Evolutionary conservation across 352 stramenopile species (phyloP).

Genomic region (Globisporangium emineosum): DNA sequence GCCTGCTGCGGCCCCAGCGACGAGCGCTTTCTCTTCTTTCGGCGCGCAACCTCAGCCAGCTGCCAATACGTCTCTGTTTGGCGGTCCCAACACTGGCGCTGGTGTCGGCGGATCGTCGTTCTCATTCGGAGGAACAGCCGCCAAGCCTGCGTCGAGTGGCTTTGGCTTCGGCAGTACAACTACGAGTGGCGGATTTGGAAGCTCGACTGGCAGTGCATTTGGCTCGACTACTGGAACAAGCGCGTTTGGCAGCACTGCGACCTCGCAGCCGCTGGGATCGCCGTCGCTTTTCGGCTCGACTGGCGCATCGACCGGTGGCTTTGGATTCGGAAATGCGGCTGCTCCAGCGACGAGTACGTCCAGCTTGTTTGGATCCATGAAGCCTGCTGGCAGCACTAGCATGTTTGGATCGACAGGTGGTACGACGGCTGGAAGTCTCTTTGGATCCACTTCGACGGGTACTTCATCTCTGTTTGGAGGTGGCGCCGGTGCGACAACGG

Average conservation of each 20-base stretch:
- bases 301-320: conserved; percentile 29
- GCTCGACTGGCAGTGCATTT: conserved; percentile 29
- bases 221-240: conserved; percentile 28
- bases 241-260: conserved; percentile 30
- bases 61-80: conserved; percentile 40
- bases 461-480: conserved; percentile 42
- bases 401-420: conserved; percentile 37
- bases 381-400: conserved; percentile 26
- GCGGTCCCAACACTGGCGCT: conserved; percentile 26
- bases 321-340: conserved; percentile 37
- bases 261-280: conserved; percentile 31
- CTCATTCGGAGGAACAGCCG: conserved; percentile 31
- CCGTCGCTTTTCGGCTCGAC: conserved; percentile 43
- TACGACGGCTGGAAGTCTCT: conserved; percentile 27
- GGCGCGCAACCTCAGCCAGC: conserved; percentile 29
- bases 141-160: conserved; percentile 32
- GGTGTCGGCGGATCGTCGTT: conserved; percentile 31
- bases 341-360: conserved; percentile 23
- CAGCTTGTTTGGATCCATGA: conserved; percentile 41
- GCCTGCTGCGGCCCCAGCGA: conserved; percentile 28
- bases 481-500: conserved; percentile 22
- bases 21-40: conserved; percentile 39
- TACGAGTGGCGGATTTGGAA: conserved; percentile 33
- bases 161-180: conserved; percentile 43
- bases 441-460: conserved; percentile 30